phyloP scores from a whole-genome alignment of 805 yeast genomes.

The Wickerhamiella siamensis region DNA sequence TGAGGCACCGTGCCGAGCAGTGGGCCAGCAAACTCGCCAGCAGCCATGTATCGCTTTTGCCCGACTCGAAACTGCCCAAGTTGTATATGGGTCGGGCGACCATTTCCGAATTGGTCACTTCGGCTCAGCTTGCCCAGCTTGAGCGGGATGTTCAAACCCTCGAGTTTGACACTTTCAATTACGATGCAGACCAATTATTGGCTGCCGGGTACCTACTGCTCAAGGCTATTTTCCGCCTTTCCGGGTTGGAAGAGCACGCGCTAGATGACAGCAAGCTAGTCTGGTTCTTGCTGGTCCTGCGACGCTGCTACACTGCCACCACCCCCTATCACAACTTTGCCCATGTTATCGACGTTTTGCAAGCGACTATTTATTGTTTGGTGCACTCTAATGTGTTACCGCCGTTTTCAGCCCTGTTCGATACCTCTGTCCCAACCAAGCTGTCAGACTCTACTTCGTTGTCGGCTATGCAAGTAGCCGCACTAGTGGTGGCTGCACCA shows the following conservation, averaged over 20 bases:
- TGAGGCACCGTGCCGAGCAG: not conserved
- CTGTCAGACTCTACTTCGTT: not conserved
- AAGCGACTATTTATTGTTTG: constrained; percentile 64
- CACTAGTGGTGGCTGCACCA: constrained; percentile 62
- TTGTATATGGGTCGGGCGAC: not conserved
- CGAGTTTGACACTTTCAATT: constrained; percentile 58
- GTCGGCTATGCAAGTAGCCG: constrained; percentile 16
- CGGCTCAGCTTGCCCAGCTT: constrained; percentile 1
- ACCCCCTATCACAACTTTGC: constrained; percentile 91
- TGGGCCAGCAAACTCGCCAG: not conserved
- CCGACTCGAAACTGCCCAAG: not conserved
- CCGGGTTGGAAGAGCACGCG: constrained; percentile 11
- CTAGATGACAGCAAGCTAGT: constrained; percentile 35
- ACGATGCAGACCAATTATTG: constrained; percentile 49
- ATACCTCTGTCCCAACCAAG: not conserved
- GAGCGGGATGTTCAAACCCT: constrained; percentile 23
- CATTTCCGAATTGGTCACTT: constrained; percentile 3
- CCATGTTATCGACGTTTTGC: constrained; percentile 91
- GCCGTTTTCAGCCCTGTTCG: not conserved
- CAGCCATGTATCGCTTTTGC: not conserved
- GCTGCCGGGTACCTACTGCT: constrained; percentile 46
- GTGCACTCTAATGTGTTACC: constrained; percentile 6
- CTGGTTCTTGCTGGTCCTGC: constrained; percentile 47
- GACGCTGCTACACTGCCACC: constrained; percentile 69
- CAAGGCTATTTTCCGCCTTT: constrained; percentile 25